Conservation (phyloP, 2,329 filamentous ascomycete species). For the Cadophora malorum region DNA sequence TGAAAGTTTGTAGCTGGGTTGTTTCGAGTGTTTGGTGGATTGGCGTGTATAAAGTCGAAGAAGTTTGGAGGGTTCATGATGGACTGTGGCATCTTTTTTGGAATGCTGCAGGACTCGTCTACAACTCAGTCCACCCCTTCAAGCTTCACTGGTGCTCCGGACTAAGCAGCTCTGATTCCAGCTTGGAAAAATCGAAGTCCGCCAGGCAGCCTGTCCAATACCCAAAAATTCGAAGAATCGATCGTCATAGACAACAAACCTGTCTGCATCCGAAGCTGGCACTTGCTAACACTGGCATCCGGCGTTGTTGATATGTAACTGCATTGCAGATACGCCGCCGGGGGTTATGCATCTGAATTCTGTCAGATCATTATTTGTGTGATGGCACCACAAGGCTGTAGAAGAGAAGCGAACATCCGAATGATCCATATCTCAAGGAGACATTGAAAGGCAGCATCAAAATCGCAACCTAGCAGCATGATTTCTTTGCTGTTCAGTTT, state of each 20-base stretch:
- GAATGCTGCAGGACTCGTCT: neutral
- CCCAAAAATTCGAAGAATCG: neutral
- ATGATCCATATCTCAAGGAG: too few relatives aligned
- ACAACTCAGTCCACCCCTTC: neutral
- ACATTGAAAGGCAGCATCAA: neutral
- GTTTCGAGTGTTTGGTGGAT: neutral
- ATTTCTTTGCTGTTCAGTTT: neutral
- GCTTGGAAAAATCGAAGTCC: neutral
- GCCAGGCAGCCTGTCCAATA: neutral
- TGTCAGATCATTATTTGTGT: slow-evolving; percentile 1
- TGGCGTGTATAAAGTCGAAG: too few relatives aligned
- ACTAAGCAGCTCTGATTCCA: neutral
- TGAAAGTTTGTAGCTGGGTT: neutral
- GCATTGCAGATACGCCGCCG: neutral
- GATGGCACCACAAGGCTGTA: slow-evolving; percentile 10
- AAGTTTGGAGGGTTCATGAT: neutral
- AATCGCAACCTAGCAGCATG: neutral
- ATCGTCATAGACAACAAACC: neutral
- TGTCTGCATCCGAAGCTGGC: neutral
- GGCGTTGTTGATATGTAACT: neutral
- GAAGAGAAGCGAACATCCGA: neutral
- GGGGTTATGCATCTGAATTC: slow-evolving; percentile 9
- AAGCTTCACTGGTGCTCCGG: neutral
- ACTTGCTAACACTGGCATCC: neutral
- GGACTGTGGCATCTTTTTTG: neutral